Evolutionary conservation across 495 filamentous ascomycete genomes (phyloP).

Genomic region (Neurospora sp.): DNA sequence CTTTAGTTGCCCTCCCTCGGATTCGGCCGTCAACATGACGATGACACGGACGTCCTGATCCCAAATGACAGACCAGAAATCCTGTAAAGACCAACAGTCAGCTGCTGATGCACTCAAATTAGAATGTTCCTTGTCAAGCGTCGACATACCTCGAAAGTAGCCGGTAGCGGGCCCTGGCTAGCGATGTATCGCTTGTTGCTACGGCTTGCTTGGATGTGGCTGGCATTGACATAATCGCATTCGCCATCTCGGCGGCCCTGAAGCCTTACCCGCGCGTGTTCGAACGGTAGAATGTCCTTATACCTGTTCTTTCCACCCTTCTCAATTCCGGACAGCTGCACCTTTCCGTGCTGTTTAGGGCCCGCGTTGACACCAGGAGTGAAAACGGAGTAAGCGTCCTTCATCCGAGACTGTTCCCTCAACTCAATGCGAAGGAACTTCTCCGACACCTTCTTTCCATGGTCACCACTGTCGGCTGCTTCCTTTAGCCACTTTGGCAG

Average conservation of each 20-base stretch:
- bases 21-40: slow-evolving; percentile 93
- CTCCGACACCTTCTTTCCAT: slow-evolving; percentile 71
- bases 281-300: slow-evolving; percentile 95
- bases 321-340: slow-evolving; percentile 78
- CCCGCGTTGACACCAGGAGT: slow-evolving; percentile 21
- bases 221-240: slow-evolving; percentile 96
- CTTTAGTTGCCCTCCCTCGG: slow-evolving; percentile 88
- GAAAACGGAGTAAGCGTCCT: slow-evolving; percentile 64
- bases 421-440: slow-evolving; percentile 78
- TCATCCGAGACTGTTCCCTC: slow-evolving; percentile 82
- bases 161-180: slow-evolving; percentile 84
- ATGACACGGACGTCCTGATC: slow-evolving; percentile 90
- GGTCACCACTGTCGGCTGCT: slow-evolving; percentile 52
- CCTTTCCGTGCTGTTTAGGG: slow-evolving; percentile 4
- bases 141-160: slow-evolving; percentile 74
- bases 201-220: slow-evolving; percentile 63
- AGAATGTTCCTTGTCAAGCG: not conserved
- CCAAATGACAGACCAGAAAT: slow-evolving; percentile 98
- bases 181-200: slow-evolving; percentile 91
- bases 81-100: slow-evolving; percentile 48
- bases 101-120: slow-evolving; percentile 7
- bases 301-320: slow-evolving; percentile 93
- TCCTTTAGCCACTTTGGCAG: slow-evolving; percentile 72
- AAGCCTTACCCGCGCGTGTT: slow-evolving; percentile 80
- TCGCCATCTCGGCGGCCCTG: slow-evolving; percentile 54